These are phyloP conservation scores for Ilyonectria mors-panacis DNA, from an alignment of 2,329 filamentous ascomycete genomes.

Conservation along the genomic window DNA sequence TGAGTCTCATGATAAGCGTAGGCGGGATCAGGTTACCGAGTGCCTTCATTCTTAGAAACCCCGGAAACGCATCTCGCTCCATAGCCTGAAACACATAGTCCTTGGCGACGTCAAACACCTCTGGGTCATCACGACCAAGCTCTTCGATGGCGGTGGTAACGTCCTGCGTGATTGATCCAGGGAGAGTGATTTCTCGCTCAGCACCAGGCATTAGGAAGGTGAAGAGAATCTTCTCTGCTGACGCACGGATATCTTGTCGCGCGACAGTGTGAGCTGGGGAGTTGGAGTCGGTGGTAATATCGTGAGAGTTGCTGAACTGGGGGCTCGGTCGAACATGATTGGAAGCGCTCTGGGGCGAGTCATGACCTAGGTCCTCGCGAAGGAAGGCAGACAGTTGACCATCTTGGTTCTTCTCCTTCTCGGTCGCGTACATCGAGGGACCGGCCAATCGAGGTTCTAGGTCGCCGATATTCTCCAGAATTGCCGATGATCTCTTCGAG, in stretches of 20 bases:
- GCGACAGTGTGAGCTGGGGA: constrained; percentile 88
- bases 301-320: constrained; percentile 72
- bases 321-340: constrained; percentile 63
- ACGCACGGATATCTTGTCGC: constrained; percentile 91
- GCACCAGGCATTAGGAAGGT: constrained; percentile 96
- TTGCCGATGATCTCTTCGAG: constrained; percentile 87
- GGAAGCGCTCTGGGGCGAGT: constrained; percentile 69
- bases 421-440: constrained; percentile 74
- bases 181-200: constrained; percentile 95
- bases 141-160: constrained; percentile 93
- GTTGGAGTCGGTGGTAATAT: constrained; percentile 80
- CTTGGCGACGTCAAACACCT: constrained; percentile 97
- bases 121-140: constrained; percentile 92
- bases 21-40: constrained; percentile 95
- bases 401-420: constrained; percentile 84
- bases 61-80: constrained; percentile 99
- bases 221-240: constrained; percentile 98
- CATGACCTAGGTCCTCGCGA: constrained; percentile 74
- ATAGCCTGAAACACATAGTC: constrained; percentile 99
- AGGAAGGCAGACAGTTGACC: constrained; percentile 93
- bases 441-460: constrained; percentile 71
- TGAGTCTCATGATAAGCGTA: constrained; percentile 87
- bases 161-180: constrained; percentile 86
- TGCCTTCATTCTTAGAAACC: constrained; percentile 94
- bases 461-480: constrained; percentile 82